Percentiles rank a stretch among this genome's conserved stretches.
phyloP scores from a whole-genome alignment of 1,284 basidiomycete species.

The Ceratobasidium sp. region DNA sequence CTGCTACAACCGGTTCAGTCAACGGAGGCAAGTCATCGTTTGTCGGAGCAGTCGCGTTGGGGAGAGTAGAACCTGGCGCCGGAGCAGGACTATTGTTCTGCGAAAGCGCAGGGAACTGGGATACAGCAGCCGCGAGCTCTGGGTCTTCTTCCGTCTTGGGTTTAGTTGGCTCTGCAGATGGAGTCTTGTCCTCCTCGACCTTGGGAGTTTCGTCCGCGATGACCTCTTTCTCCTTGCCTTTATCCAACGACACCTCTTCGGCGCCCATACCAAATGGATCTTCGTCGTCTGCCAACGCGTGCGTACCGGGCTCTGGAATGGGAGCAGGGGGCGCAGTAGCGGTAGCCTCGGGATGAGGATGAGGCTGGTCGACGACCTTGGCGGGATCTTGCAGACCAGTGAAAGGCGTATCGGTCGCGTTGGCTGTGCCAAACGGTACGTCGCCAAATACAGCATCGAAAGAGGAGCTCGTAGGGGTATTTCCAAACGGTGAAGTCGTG shows the following conservation, averaged over 20 bases:
- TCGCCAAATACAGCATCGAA: conserved; percentile 25
- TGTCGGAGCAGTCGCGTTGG: not conserved
- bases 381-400: conserved; percentile 10
- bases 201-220: conserved; percentile 40
- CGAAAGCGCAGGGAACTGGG: conserved; percentile 45
- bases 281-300: conserved; percentile 52
- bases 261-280: conserved; percentile 72
- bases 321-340: conserved; percentile 4
- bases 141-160: conserved; percentile 20
- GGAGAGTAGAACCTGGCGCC: not conserved
- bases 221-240: conserved; percentile 48
- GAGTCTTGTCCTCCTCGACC: not conserved
- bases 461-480: not conserved
- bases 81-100: conserved; percentile 19
- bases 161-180: conserved; percentile 1
- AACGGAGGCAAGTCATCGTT: conserved; percentile 59
- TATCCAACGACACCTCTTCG: conserved; percentile 43
- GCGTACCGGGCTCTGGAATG: conserved; percentile 46
- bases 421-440: not conserved
- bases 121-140: conserved; percentile 36
- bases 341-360: not conserved
- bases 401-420: conserved; percentile 29
- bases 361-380: not conserved
- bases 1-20: conserved; percentile 67
- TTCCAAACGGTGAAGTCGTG: not conserved